Evolutionary conservation across 345 rosid species (phyloP).

Genomic region (Eucalyptus albens): DNA sequence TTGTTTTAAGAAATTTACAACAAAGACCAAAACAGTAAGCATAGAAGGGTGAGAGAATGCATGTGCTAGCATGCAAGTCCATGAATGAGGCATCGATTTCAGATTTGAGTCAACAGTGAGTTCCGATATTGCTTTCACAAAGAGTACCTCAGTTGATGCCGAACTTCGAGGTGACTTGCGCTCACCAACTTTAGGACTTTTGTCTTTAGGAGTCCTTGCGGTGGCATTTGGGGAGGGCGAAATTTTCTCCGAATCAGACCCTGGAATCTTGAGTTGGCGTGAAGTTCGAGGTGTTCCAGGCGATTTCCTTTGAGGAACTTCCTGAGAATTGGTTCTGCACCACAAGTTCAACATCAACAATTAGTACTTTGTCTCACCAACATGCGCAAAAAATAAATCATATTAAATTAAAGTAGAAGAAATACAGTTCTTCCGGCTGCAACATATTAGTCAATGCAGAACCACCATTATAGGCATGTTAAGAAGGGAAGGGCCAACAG

Average conservation of each 20-base stretch:
- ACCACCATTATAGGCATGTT: not conserved
- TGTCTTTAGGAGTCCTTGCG: conserved; percentile 51
- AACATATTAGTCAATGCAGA: not conserved
- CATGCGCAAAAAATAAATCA: not conserved
- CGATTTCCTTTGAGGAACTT: conserved; percentile 67
- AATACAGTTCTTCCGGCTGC: not conserved
- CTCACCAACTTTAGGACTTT: conserved; percentile 61
- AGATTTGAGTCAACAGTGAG: not conserved
- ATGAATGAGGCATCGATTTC: not conserved
- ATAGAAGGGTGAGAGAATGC: not conserved
- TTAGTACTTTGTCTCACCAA: not conserved
- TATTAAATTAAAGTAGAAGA: not conserved
- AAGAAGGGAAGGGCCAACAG: not conserved
- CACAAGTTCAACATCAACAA: conserved; percentile 1
- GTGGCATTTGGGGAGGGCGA: conserved; percentile 38
- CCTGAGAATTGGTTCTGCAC: conserved; percentile 40
- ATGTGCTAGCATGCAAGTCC: not conserved
- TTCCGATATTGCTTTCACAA: not conserved
- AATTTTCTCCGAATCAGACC: conserved; percentile 28
- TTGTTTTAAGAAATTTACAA: not conserved
- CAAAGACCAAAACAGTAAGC: not conserved
- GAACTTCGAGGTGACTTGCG: conserved; percentile 65
- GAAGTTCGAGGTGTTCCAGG: conserved; percentile 56
- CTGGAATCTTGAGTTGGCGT: conserved; percentile 48
- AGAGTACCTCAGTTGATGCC: conserved; percentile 49